phyloP scores from a whole-genome alignment of 2,329 filamentous ascomycete genomes.

The Aspergillus ruber region DNA sequence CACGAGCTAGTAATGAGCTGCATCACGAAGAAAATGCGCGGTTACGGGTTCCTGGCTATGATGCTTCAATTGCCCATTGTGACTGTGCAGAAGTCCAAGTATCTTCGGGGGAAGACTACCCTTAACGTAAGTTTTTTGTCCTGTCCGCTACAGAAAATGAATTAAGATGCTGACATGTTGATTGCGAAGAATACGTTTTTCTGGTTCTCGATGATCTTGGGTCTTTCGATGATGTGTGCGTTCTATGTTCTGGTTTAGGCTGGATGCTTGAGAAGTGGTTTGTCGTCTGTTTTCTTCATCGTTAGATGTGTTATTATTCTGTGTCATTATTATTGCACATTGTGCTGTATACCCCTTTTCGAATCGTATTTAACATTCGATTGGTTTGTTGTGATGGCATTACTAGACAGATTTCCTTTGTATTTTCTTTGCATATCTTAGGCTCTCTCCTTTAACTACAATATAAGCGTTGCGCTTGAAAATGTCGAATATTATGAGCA shows the following conservation, averaged over 20 bases:
- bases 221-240: conserved; percentile 67
- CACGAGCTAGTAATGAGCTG: conserved; percentile 97
- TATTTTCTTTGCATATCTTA: no score
- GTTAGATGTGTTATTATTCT: neutral
- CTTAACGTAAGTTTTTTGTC: conserved; percentile 53
- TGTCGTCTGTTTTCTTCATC: neutral
- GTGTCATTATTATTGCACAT: no score
- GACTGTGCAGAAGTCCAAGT: conserved; percentile 75
- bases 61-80: conserved; percentile 96
- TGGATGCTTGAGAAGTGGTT: neutral
- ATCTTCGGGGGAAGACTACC: conserved; percentile 66
- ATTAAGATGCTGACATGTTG: neutral
- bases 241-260: conserved; percentile 49
- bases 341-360: no score
- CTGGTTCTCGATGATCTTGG: conserved; percentile 87
- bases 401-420: no score
- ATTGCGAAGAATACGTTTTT: conserved; percentile 49
- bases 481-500: no score
- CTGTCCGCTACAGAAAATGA: neutral
- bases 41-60: conserved; percentile 89
- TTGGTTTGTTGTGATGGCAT: no score
- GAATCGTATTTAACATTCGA: no score
- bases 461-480: no score
- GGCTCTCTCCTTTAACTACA: no score
- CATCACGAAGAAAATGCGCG: conserved; percentile 92